A percentile compares a stretch with the other conserved stretches of the same genome.
These are phyloP conservation scores for Staphylotrichum longicolle DNA, from an alignment of 495 filamentous ascomycete genomes.

Conservation along the genomic window DNA sequence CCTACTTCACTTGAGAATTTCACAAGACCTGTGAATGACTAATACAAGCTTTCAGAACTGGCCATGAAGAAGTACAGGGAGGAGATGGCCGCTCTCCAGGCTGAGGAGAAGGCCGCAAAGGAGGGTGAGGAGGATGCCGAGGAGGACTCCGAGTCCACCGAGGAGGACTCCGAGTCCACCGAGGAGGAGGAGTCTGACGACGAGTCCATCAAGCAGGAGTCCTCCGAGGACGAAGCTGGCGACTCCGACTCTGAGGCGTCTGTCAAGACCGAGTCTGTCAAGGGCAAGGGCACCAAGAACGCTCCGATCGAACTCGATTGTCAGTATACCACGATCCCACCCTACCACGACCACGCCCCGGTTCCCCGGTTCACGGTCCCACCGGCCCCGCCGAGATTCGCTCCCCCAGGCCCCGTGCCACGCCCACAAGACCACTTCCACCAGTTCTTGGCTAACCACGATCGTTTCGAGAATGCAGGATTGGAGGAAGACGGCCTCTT, in stretches of 20 bases:
- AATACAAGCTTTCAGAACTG: constrained; percentile 10
- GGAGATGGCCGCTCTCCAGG: not conserved
- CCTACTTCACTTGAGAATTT: too few relatives aligned
- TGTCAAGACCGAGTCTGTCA: not conserved
- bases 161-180: too few relatives aligned
- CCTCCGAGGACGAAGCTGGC: not conserved
- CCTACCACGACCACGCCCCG: not conserved
- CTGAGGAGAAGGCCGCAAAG: not conserved
- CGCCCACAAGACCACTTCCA: constrained; percentile 2
- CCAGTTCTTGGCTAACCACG: constrained; percentile 14
- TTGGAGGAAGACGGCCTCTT: constrained; percentile 6
- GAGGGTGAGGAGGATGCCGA: not conserved
- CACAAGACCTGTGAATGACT: not conserved
- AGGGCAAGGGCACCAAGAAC: not conserved
- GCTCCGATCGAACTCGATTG: constrained; percentile 7
- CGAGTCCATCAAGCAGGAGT: too few relatives aligned
- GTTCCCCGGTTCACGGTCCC: not conserved
- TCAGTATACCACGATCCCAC: constrained; percentile 8
- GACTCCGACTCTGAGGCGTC: not conserved
- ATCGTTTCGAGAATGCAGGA: not conserved
- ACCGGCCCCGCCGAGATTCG: not conserved
- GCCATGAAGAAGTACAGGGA: not conserved
- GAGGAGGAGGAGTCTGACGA: too few relatives aligned
- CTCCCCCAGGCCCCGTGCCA: not conserved
- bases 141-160: not conserved